These are phyloP conservation scores for Sanghuangporus baumii DNA, from an alignment of 1,284 basidiomycete species.

Conservation along the genomic window DNA sequence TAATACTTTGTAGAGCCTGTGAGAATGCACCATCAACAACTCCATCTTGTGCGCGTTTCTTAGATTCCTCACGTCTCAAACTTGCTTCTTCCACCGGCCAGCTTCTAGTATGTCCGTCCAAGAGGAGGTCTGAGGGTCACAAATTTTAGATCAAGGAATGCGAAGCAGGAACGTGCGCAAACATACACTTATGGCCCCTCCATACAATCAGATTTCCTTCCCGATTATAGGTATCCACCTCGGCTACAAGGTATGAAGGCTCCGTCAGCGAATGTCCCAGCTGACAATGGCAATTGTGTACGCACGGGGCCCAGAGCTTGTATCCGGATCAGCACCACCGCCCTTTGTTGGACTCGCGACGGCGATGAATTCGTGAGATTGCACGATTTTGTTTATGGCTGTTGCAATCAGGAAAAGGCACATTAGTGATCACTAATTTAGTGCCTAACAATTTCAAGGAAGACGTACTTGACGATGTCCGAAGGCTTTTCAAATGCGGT, in stretches of 20 bases:
- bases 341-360: slow-evolving; percentile 13
- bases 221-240: slow-evolving; percentile 13
- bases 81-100: neutral
- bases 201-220: slow-evolving; percentile 15
- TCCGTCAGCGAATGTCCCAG: neutral
- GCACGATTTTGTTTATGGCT: slow-evolving; percentile 13
- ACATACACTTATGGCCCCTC: slow-evolving; percentile 11
- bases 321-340: slow-evolving; percentile 4
- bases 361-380: slow-evolving; percentile 12
- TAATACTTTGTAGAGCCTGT: slow-evolving; percentile 20
- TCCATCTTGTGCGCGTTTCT: neutral
- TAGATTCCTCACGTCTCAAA: neutral
- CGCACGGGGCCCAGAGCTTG: neutral
- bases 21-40: neutral
- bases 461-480: slow-evolving; percentile 6
- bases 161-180: neutral
- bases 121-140: neutral
- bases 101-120: neutral
- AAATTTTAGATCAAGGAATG: neutral
- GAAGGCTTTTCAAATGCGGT: neutral
- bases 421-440: neutral
- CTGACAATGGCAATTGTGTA: neutral
- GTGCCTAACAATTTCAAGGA: neutral
- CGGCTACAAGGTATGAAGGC: neutral
- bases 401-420: neutral